Evolutionary conservation across 306 rosid genomes (phyloP).

Genomic region (Quercus glauca): DNA sequence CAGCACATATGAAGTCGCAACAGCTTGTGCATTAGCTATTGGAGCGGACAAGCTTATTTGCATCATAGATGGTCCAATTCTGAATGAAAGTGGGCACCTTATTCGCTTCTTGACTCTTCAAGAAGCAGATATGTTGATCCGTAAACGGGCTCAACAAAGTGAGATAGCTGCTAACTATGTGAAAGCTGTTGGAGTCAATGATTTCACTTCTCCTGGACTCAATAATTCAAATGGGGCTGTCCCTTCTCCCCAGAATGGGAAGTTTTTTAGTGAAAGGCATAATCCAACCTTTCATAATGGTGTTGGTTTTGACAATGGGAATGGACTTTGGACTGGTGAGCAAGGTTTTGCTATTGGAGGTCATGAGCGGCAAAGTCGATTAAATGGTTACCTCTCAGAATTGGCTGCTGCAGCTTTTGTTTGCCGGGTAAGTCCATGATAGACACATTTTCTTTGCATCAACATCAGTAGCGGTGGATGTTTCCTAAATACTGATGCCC

Average conservation of each 20-base stretch:
- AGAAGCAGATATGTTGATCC: constrained; percentile 90
- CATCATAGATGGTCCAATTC: constrained; percentile 89
- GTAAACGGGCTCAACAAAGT: constrained; percentile 85
- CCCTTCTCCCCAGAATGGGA: constrained; percentile 47
- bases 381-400: constrained; percentile 88
- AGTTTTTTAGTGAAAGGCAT: constrained; percentile 28
- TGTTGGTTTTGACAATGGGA: constrained; percentile 83
- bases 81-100: constrained; percentile 75
- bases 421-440: constrained; percentile 68
- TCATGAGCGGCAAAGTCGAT: constrained; percentile 79
- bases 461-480: background rate
- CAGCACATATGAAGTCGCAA: constrained; percentile 97
- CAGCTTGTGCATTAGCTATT: constrained; percentile 92
- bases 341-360: constrained; percentile 96
- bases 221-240: constrained; percentile 35
- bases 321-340: constrained; percentile 74
- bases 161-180: constrained; percentile 95
- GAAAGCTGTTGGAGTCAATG: constrained; percentile 69
- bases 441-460: constrained; percentile 2
- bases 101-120: constrained; percentile 80
- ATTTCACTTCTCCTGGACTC: constrained; percentile 35
- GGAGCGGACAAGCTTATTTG: constrained; percentile 94
- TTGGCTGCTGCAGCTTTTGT: constrained; percentile 98
- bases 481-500: background rate
- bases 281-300: constrained; percentile 73